phyloP scores from a whole-genome alignment of 345 rosid species.

The Geranium brycei region DNA sequence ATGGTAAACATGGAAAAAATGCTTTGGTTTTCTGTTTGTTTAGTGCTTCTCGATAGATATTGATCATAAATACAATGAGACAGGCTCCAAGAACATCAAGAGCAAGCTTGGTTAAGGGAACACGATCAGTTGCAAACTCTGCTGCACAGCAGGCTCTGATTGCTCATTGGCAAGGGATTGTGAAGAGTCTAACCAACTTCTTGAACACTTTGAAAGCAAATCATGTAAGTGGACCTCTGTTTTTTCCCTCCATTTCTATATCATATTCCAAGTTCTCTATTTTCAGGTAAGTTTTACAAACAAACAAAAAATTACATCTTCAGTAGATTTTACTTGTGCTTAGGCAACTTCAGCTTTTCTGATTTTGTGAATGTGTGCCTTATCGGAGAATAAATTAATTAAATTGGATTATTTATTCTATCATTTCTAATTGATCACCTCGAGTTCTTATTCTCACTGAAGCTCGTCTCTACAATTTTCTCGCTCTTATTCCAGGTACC shows the following conservation, averaged over 20 bases:
- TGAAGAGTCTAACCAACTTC: conserved; percentile 84
- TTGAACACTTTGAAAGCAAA: conserved; percentile 61
- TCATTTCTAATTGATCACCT: too few species aligned
- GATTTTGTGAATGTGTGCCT: too few species aligned
- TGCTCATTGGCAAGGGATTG: conserved; percentile 96
- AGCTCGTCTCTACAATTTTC: background rate
- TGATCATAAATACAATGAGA: background rate
- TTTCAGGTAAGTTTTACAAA: too few species aligned
- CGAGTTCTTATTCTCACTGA: background rate
- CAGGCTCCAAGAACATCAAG: conserved; percentile 98
- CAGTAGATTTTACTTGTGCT: too few species aligned
- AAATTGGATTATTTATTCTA: too few species aligned
- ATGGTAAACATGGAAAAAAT: too few species aligned
- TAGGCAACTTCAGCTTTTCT: too few species aligned
- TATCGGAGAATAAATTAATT: too few species aligned
- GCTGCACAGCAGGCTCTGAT: conserved; percentile 85
- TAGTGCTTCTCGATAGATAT: background rate
- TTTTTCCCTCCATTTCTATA: too few species aligned
- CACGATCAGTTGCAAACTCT: conserved; percentile 60
- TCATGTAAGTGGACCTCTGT: conserved; percentile 31
- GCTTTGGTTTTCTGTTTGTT: too few species aligned
- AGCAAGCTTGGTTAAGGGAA: conserved; percentile 92
- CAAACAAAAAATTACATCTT: too few species aligned
- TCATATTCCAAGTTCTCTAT: too few species aligned
- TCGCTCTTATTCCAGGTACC: conserved; percentile 51